A percentile compares a stretch with the other conserved stretches of the same genome.
phyloP scores from a whole-genome alignment of 805 yeast genomes.

The Suhomyces pyralidae region DNA sequence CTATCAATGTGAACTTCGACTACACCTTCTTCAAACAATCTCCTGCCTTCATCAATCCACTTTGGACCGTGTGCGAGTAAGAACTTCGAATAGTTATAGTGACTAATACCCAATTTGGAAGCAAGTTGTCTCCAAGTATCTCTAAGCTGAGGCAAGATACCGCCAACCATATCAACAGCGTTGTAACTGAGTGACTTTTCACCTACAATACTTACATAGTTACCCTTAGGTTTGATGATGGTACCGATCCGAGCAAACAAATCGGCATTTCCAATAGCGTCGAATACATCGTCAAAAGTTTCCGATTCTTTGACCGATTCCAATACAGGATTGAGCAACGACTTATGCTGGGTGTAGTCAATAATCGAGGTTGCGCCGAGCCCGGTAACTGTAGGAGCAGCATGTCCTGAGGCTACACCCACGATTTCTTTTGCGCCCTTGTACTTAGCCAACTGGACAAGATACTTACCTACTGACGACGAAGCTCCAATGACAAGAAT shows the following conservation, averaged over 20 bases:
- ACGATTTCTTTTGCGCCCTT: constrained; percentile 48
- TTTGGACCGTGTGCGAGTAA: constrained; percentile 9
- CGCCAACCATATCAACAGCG: constrained; percentile 1
- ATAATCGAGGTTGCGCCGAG: constrained; percentile 59
- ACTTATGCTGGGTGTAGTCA: constrained; percentile 51
- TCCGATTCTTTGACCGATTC: constrained; percentile 30
- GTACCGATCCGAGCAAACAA: constrained; percentile 42
- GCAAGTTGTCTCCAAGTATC: constrained; percentile 6
- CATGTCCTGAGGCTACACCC: constrained; percentile 51
- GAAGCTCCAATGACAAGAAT: constrained; percentile 73
- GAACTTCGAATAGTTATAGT: constrained; percentile 28
- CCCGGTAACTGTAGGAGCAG: constrained; percentile 40
- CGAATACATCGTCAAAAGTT: constrained; percentile 60
- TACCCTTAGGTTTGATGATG: constrained; percentile 48
- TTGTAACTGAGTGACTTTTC: constrained; percentile 42
- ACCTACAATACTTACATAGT: constrained; percentile 57
- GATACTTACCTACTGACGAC: constrained; percentile 61
- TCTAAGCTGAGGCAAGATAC: neutral
- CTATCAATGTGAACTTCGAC: constrained; percentile 53
- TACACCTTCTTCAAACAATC: constrained; percentile 45
- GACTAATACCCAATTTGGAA: constrained; percentile 16
- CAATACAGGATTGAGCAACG: constrained; percentile 27
- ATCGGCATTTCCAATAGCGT: constrained; percentile 59
- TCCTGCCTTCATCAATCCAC: constrained; percentile 24
- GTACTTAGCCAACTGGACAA: constrained; percentile 55